Conservation (phyloP, 2,329 filamentous ascomycete genomes). For the Dichotomopilus funicola region DNA sequence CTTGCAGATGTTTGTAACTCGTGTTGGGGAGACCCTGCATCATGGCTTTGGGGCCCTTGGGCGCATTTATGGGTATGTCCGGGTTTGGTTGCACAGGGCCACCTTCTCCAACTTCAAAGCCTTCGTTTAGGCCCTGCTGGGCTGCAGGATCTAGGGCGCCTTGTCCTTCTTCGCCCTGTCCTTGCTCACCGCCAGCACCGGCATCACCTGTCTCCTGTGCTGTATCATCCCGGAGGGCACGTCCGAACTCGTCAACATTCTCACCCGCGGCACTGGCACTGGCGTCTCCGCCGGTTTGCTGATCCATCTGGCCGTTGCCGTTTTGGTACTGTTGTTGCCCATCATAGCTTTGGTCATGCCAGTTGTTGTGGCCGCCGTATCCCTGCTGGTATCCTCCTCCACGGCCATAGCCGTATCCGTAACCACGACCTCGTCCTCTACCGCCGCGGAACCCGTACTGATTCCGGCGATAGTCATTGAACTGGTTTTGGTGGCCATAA, state of each 20-base stretch:
- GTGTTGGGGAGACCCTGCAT: conserved; percentile 80
- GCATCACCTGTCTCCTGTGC: conserved; percentile 10
- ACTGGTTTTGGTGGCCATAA: conserved; percentile 68
- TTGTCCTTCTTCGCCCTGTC: conserved; percentile 8
- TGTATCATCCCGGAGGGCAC: conserved; percentile 22
- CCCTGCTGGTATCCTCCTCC: conserved; percentile 32
- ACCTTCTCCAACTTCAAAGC: conserved; percentile 6
- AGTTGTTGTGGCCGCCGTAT: conserved; percentile 25
- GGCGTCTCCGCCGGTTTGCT: conserved; percentile 19
- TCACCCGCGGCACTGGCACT: conserved; percentile 20
- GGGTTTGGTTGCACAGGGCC: conserved; percentile 20
- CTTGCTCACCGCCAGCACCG: too few species aligned
- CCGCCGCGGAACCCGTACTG: conserved; percentile 57
- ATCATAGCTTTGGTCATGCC: conserved; percentile 25
- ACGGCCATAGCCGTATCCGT: conserved; percentile 42
- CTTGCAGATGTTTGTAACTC: conserved; percentile 60
- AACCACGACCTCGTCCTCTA: conserved; percentile 56
- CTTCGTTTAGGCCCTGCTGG: conserved; percentile 3
- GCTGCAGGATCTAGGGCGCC: conserved; percentile 15
- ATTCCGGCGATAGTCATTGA: conserved; percentile 70
- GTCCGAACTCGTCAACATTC: conserved; percentile 29
- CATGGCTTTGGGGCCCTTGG: conserved; percentile 92
- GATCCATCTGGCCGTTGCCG: conserved; percentile 16
- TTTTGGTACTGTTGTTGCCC: conserved; percentile 21
- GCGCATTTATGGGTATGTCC: conserved; percentile 61